Evolutionary conservation across 768 basidiomycete genomes (phyloP).

Genomic region (Pilatotrama ljubarskyi): DNA sequence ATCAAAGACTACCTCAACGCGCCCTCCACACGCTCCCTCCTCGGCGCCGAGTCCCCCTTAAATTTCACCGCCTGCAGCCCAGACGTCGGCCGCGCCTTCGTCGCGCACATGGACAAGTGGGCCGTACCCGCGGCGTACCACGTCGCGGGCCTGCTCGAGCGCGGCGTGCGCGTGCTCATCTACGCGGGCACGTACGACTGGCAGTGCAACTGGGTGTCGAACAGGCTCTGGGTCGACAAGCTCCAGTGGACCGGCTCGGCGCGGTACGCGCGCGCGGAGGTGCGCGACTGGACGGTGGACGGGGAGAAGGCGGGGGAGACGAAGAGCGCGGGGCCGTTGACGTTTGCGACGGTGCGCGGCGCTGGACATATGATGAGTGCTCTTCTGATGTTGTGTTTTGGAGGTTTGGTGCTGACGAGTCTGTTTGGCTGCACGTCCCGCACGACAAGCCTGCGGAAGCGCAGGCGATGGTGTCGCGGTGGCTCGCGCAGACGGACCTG

Average conservation of each 20-base stretch:
- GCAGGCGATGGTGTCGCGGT: slow-evolving; percentile 61
- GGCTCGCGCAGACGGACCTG: slow-evolving; percentile 48
- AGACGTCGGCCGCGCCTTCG: slow-evolving; percentile 52
- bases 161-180: slow-evolving; percentile 71
- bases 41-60: slow-evolving; percentile 47
- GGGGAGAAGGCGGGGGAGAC: slow-evolving; percentile 56
- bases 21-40: slow-evolving; percentile 41
- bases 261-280: slow-evolving; percentile 47
- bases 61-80: slow-evolving; percentile 61
- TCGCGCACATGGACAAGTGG: slow-evolving; percentile 61
- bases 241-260: slow-evolving; percentile 70
- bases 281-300: slow-evolving; percentile 63
- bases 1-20: slow-evolving; percentile 50
- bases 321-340: slow-evolving; percentile 56
- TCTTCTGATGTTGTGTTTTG: slow-evolving; percentile 4
- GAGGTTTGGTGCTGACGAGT: slow-evolving; percentile 9
- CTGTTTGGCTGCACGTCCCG: slow-evolving; percentile 49
- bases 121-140: slow-evolving; percentile 59
- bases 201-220: slow-evolving; percentile 81
- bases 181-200: slow-evolving; percentile 78
- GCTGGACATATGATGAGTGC: slow-evolving; percentile 64
- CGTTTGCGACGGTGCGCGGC: slow-evolving; percentile 61
- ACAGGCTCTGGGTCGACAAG: slow-evolving; percentile 72
- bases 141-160: slow-evolving; percentile 68
- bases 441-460: slow-evolving; percentile 69